Evolutionary conservation across 306 rosid species (phyloP).

Genomic region (Luffa acutangula): DNA sequence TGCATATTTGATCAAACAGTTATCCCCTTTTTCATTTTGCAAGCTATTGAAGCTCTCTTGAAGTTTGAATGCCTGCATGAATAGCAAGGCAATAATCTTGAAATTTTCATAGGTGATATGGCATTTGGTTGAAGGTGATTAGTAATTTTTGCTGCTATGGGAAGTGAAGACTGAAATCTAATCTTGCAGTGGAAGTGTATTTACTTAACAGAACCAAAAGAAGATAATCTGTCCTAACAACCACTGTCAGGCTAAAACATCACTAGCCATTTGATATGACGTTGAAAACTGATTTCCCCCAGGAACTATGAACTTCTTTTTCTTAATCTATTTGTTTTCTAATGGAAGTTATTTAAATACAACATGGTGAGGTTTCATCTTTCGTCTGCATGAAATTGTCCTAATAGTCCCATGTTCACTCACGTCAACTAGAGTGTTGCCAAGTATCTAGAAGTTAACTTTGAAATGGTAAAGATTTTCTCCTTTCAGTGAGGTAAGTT

Average conservation of each 20-base stretch:
- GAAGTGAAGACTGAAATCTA: neutral
- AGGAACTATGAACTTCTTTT: neutral
- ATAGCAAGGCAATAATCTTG: neutral
- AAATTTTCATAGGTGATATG: neutral
- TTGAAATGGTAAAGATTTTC: neutral
- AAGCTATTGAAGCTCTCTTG: neutral
- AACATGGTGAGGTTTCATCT: neutral
- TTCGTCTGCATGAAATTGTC: neutral
- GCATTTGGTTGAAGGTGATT: neutral
- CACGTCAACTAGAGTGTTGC: neutral
- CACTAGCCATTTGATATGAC: neutral
- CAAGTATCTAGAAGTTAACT: neutral
- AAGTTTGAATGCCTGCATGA: neutral
- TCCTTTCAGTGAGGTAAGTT: neutral
- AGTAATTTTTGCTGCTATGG: neutral
- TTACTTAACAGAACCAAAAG: too few relatives aligned
- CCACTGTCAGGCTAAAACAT: neutral
- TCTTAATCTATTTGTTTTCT: neutral
- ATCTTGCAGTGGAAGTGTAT: neutral
- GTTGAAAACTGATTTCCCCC: neutral
- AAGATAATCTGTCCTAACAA: neutral
- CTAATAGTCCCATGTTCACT: neutral
- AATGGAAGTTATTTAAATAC: neutral
- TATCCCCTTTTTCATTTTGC: neutral
- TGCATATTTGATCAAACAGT: neutral